A percentile compares a stretch with the other conserved stretches of the same genome.
phyloP scores from a whole-genome alignment of 2,329 filamentous ascomycete species.

The Aspergillus neotritici region DNA sequence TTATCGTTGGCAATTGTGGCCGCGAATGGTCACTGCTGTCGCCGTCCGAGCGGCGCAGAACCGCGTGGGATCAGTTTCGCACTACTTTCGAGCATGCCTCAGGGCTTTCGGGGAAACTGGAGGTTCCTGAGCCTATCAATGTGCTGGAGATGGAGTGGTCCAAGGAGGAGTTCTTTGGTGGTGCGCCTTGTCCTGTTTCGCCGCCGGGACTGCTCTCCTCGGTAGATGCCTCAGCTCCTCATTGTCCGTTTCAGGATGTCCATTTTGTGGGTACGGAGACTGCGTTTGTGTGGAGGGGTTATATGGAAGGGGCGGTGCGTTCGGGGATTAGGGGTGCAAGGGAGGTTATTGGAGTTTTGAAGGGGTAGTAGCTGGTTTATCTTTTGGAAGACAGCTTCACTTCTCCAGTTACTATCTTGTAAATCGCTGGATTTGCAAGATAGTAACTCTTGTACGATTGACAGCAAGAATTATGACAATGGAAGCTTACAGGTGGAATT shows the following conservation, averaged over 20 bases:
- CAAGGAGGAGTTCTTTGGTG: constrained; percentile 34
- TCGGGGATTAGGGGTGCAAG: neutral
- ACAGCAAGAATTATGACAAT: too few relatives aligned
- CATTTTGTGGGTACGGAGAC: constrained; percentile 54
- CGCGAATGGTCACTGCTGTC: constrained; percentile 23
- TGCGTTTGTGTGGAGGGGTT: constrained; percentile 49
- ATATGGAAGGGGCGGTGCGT: constrained; percentile 52
- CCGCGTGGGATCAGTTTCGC: neutral
- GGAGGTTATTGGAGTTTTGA: neutral
- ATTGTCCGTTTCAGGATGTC: constrained; percentile 34
- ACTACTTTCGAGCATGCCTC: too few relatives aligned
- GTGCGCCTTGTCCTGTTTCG: constrained; percentile 35
- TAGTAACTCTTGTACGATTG: too few relatives aligned
- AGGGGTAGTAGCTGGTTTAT: neutral
- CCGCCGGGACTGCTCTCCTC: constrained; percentile 24
- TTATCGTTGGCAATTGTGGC: constrained; percentile 35
- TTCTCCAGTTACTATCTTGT: too few relatives aligned
- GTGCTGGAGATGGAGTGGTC: constrained; percentile 32
- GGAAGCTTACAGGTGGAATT: too few relatives aligned
- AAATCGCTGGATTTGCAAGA: too few relatives aligned
- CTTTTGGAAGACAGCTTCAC: too few relatives aligned
- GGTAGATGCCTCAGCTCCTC: constrained; percentile 26
- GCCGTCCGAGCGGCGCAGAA: constrained; percentile 9
- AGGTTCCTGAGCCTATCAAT: constrained; percentile 4
- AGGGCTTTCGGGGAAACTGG: neutral